Percentiles rank a stretch among this genome's conserved stretches.
phyloP scores from a whole-genome alignment of 805 yeast genomes.

The Kuraishia hungarica region DNA sequence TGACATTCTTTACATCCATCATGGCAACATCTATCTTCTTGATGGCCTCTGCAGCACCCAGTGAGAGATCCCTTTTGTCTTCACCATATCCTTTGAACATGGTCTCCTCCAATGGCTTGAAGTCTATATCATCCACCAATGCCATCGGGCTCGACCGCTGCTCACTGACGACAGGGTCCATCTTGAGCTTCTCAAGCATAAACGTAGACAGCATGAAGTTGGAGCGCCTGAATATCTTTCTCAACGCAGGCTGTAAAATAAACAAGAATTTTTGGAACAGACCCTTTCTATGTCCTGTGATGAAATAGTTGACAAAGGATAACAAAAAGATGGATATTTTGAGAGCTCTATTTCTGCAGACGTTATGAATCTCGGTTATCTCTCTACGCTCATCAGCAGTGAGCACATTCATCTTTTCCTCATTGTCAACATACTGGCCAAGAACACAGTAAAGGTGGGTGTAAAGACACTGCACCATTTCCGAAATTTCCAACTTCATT shows the following conservation, averaged over 20 bases:
- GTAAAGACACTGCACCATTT: neutral
- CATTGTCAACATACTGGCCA: neutral
- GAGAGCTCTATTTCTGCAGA: neutral
- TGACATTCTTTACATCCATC: constrained; percentile 9
- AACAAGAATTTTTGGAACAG: neutral
- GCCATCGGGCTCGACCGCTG: neutral
- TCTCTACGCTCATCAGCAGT: neutral
- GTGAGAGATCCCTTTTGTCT: constrained; percentile 1
- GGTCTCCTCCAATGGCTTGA: constrained; percentile 7
- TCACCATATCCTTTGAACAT: constrained; percentile 3
- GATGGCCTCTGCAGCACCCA: neutral
- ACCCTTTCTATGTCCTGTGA: neutral
- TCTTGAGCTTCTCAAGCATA: neutral
- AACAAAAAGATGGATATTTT: neutral
- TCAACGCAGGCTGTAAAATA: neutral
- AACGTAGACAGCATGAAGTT: neutral
- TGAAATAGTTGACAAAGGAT: neutral
- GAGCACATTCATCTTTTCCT: neutral
- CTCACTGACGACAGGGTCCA: neutral
- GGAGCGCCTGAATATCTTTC: neutral
- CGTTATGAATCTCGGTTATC: neutral
- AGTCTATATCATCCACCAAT: constrained; percentile 12
- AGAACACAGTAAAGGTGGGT: neutral
- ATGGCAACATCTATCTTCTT: neutral
- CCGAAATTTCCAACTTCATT: neutral